Evolutionary conservation across 345 rosid species (phyloP).

Genomic region (Litchi chinensis): DNA sequence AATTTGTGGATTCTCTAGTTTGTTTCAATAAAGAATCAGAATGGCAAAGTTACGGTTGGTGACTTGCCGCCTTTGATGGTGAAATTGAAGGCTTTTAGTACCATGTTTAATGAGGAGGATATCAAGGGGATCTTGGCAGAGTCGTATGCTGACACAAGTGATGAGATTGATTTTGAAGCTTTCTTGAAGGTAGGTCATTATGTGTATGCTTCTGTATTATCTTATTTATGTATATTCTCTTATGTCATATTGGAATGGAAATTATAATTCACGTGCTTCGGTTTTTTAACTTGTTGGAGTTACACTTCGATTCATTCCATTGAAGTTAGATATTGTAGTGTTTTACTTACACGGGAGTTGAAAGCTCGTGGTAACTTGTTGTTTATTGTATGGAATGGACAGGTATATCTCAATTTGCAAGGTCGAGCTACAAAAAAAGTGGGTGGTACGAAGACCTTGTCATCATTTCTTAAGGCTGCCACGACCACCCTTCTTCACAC

Average conservation of each 20-base stretch:
- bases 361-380: conserved; percentile 24
- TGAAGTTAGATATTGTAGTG: conserved; percentile 10
- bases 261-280: background rate
- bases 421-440: conserved; percentile 58
- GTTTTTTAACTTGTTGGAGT: background rate
- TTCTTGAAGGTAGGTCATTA: conserved; percentile 68
- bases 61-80: conserved; percentile 67
- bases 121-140: conserved; percentile 50
- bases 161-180: conserved; percentile 69
- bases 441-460: conserved; percentile 60
- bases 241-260: background rate
- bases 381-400: conserved; percentile 34
- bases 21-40: conserved; percentile 54
- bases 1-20: conserved; percentile 46
- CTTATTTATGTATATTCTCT: background rate
- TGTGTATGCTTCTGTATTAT: background rate
- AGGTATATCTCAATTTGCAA: conserved; percentile 70
- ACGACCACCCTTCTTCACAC: conserved; percentile 74
- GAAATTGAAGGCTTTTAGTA: conserved; percentile 63
- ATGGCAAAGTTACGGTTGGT: conserved; percentile 54
- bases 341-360: background rate
- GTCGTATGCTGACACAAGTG: conserved; percentile 38
- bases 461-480: conserved; percentile 75
- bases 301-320: background rate
- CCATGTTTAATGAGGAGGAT: conserved; percentile 64